Evolutionary conservation across 495 filamentous ascomycete species (phyloP).

Genomic region (Hyaloscypha hepaticicola): DNA sequence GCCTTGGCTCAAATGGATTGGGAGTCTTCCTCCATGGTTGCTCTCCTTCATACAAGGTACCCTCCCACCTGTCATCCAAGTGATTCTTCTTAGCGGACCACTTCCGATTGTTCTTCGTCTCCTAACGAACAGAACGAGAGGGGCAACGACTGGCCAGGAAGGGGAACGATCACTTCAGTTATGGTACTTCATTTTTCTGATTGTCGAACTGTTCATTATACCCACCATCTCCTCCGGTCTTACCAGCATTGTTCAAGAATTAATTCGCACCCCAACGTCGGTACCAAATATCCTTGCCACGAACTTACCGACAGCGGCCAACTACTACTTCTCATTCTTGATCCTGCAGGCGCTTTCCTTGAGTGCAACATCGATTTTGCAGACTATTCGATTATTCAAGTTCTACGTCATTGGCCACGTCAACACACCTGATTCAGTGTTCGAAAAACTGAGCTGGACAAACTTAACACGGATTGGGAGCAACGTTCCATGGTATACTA

Average conservation of each 20-base stretch:
- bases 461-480: conserved; percentile 21
- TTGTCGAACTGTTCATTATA: conserved; percentile 90
- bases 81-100: conserved; percentile 22
- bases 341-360: conserved; percentile 81
- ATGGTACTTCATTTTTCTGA: conserved; percentile 88
- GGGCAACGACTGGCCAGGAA: conserved; percentile 20
- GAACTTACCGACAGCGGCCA: conserved; percentile 77
- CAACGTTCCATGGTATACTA: conserved; percentile 23
- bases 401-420: conserved; percentile 23
- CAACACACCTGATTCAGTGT: conserved; percentile 20
- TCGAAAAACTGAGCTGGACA: conserved; percentile 23
- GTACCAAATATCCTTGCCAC: conserved; percentile 65
- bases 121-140: conserved; percentile 20
- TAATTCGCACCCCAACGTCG: conserved; percentile 58
- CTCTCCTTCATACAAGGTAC: conserved; percentile 68
- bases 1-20: conserved; percentile 61
- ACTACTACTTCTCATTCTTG: conserved; percentile 92
- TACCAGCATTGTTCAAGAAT: conserved; percentile 58
- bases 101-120: conserved; percentile 21
- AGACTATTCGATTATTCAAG: conserved; percentile 20
- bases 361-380: conserved; percentile 27
- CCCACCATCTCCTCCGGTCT: conserved; percentile 76
- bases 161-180: conserved; percentile 56
- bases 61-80: conserved; percentile 62
- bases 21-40: conserved; percentile 53